These are phyloP conservation scores for Fagopyrum esculentum DNA, from an alignment of 148 eudicot genomes.

Conservation along the genomic window DNA sequence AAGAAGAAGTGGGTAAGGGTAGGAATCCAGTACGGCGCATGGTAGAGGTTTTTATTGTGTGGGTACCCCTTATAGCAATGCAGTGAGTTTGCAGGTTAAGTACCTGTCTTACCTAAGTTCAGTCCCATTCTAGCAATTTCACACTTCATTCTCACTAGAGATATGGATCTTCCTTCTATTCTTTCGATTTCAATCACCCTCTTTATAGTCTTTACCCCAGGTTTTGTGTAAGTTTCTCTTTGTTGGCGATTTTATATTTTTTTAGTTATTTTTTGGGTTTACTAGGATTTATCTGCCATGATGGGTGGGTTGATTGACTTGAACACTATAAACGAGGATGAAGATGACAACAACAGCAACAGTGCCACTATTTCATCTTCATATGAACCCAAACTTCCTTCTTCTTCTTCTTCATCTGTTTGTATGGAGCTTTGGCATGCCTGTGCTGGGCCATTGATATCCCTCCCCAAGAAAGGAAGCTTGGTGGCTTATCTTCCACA, in stretches of 20 bases:
- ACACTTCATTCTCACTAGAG: constrained; percentile 15
- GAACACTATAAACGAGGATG: constrained; percentile 60
- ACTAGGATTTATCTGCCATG: constrained; percentile 20
- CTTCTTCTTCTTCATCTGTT: constrained; percentile 35
- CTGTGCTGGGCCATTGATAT: constrained; percentile 80
- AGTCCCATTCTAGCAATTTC: constrained; percentile 40
- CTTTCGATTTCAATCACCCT: not conserved
- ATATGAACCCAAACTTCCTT: constrained; percentile 4
- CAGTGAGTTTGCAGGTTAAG: constrained; percentile 36
- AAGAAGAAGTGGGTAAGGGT: constrained; percentile 11
- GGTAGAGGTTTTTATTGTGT: constrained; percentile 2
- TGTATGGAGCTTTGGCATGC: constrained; percentile 99
- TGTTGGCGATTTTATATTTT: not conserved
- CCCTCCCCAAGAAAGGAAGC: constrained; percentile 76
- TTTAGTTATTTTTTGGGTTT: not conserved
- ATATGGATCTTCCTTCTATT: not conserved
- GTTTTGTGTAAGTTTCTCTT: constrained; percentile 1
- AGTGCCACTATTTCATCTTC: constrained; percentile 4
- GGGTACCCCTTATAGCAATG: constrained; percentile 30
- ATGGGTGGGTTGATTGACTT: constrained; percentile 80
- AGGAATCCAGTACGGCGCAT: constrained; percentile 7
- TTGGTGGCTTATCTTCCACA: constrained; percentile 84
- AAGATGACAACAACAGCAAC: constrained; percentile 19
- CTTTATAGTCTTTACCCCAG: constrained; percentile 10
- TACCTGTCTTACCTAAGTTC: constrained; percentile 44